A percentile compares a stretch with the other conserved stretches of the same genome.
Evolutionary conservation across 2,329 filamentous ascomycete species (phyloP).

Genomic region (Colletotrichum salicis): DNA sequence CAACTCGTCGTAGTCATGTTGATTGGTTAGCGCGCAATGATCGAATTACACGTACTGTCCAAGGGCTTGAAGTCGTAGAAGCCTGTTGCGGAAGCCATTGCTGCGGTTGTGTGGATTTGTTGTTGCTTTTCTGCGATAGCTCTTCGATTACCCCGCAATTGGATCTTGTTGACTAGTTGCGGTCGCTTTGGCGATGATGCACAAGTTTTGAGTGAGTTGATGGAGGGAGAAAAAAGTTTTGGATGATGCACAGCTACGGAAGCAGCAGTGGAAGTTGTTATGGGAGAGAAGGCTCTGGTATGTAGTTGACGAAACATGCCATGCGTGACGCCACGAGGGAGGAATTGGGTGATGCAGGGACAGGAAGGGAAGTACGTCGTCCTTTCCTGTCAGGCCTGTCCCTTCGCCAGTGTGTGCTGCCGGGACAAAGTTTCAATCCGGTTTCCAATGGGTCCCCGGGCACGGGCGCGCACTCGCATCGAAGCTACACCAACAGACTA

Average conservation of each 20-base stretch:
- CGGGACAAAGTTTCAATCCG: slow-evolving; percentile 34
- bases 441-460: slow-evolving; percentile 26
- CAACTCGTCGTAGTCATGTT: neutral
- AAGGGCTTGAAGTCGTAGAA: slow-evolving; percentile 89
- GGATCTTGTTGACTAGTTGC: slow-evolving; percentile 11
- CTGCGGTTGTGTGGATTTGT: slow-evolving; percentile 20
- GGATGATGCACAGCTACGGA: neutral
- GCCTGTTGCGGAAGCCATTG: slow-evolving; percentile 53
- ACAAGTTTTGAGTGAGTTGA: neutral
- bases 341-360: neutral
- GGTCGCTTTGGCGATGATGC: neutral
- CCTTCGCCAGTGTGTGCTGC: neutral
- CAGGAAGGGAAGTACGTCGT: slow-evolving; percentile 2
- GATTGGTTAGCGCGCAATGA: neutral
- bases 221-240: neutral
- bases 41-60: slow-evolving; percentile 70
- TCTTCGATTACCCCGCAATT: slow-evolving; percentile 18
- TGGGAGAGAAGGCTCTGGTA: neutral
- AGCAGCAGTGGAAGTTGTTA: slow-evolving; percentile 2
- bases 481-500: neutral
- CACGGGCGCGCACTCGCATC: slow-evolving; percentile 28
- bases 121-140: neutral
- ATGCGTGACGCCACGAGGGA: slow-evolving; percentile 18
- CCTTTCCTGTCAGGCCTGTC: neutral
- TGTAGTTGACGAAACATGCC: slow-evolving; percentile 22